Evolutionary conservation across 192 early-diverging fungal genomes (phyloP), one percentile per base, ranked within the genome.

Genomic region (Mortierella alpina): DNA sequence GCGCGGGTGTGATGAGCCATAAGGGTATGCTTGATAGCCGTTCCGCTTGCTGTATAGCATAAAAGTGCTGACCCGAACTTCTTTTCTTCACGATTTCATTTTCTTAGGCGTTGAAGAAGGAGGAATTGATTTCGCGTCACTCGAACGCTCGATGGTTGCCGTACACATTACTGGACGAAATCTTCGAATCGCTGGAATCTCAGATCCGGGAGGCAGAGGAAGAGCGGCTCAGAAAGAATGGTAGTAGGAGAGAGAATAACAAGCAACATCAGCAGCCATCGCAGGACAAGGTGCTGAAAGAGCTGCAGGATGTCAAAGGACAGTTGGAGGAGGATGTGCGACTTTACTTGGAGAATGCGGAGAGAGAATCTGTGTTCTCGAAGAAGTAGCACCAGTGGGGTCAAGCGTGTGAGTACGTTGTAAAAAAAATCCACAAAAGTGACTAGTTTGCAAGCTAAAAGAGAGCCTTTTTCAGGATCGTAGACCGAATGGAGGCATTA

Each of bases 101-200:
- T 44, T 59, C 7, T 48, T 62, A 80, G 76, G 76, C 69, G 0
- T 31, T 80, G 31, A 80, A 80, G 23, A 66, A 59, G 44, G 64
- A 80, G 1, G 76, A 80, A 20, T 47, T 68, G 12, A 56, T 80
- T 7, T 68, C 76, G 9, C 53, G 69, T 40, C 76, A 80, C 18
- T 62, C 76, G 0, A 80, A 80, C 46, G 67, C 76, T 3, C 70
- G 76, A n/a, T 80, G 76, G 76, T 39, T 80, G 23, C 76, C 76
- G 0, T 80, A 80, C 45, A 68, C 76, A n/a, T 46, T 80, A 7
- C 39, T 80, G 59, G 76, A 80, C 46, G 76, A 72, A 59, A 80
- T 71, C 47, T 71, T 80, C 59, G 63, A 40, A 13, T 39, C 15
- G 15, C 22, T 80, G 20, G n/a, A 53, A 5, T 59, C 71, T 45